Evolutionary conservation across 192 early-diverging fungal genomes (phyloP), one percentile per base, ranked within the genome.

Genomic region (Podila horticola): DNA sequence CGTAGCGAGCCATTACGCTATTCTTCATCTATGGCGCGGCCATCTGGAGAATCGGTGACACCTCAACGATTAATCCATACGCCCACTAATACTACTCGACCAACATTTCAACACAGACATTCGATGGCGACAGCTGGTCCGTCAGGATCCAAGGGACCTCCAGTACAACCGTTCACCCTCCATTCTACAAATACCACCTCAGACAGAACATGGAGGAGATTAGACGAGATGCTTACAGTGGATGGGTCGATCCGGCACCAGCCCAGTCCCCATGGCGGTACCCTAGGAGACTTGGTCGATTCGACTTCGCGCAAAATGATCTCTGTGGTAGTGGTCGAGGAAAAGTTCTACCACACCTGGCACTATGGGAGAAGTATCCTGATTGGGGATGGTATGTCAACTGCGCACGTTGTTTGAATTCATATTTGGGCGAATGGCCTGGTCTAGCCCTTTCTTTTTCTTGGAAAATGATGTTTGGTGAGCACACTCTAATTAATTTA

Each of bases 341-440:
- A 65, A 50, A 65, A 65, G 36, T 49, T 24, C 12, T 65, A 50
- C 20, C 64, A 24, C n/a, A 48, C 48, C 15, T 65, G 64, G 64
- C 48, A 45, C 28, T 29, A 50, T 50, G 64, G 64, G 28, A 22
- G 64, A 7, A 65, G 41, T 22, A 26, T 65, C 24, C 45, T 65
- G 0, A 49, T 65, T 50, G 64, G 64, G 19, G 64, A 65, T 50
- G 64, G 64, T 65, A 50, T 49, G 45, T n/a, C 17, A n/a, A 36
- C 17, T 30, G 24, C 34, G 34, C 34, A 36, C 0, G 34, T n/a
- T 9, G 4, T 63, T 12, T 41, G 28, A 22, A 36, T 22, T 61
- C 17, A 8, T 61, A 30, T 60, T 28, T 60, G 9, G 9, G 38
- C 11, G 12, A 41, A n/a, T 5, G 51, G 15, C 22, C 22, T 57